Base-by-base conservation (phyloP, 371 early-diverging fungal genomes). In the Mucor sp. region DNA sequence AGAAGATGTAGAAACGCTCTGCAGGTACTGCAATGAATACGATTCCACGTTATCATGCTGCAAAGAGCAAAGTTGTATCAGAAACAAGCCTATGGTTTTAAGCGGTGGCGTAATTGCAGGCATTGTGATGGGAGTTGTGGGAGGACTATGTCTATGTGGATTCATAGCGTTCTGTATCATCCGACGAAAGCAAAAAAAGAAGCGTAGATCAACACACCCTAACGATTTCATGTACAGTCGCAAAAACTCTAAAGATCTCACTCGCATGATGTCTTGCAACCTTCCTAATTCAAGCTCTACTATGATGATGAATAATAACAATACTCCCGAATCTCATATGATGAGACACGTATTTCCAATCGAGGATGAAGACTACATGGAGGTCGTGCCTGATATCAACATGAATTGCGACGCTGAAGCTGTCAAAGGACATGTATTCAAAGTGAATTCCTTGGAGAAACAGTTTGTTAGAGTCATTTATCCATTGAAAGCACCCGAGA, bases 401-500 rank as follows among this genome's bases (percentile, higher is more conserved):
- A 62, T 68, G 25, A 23, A 41, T 9, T 62, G 58, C 30, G 68
- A 68, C 19, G 28, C 50, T n/a, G 60, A 64, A 25, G 65, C 39
- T 25, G 35, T 65, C 44, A 65, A 69, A 43, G 66, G 63, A 17
- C 71, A 70, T 43, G 59, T 70, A 9, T 70, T 70, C 41, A 61
- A 70, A 66, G 65, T 70, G 3, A 62, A 70, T 43, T 62, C 66
- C 3, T 50, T 66, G 33, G 71, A 66, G 25, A 56, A 70, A n/a
- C 71, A 70, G 37, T 70, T 66, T 58, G 71, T 66, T 4, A 30
- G 65, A 58, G 71, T 62, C 14, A 57, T 62, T 59, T 66, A 66
- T 62, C 58, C 57, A 15, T 53, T 58, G 8, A 58, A 56, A 30
- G 56, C 63, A n/a, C 62, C 87, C 1, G 71, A 76, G 28, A 74